These are phyloP conservation scores for Sinapis alba DNA, from an alignment of 441 rosid species.

Conservation along the genomic window DNA sequence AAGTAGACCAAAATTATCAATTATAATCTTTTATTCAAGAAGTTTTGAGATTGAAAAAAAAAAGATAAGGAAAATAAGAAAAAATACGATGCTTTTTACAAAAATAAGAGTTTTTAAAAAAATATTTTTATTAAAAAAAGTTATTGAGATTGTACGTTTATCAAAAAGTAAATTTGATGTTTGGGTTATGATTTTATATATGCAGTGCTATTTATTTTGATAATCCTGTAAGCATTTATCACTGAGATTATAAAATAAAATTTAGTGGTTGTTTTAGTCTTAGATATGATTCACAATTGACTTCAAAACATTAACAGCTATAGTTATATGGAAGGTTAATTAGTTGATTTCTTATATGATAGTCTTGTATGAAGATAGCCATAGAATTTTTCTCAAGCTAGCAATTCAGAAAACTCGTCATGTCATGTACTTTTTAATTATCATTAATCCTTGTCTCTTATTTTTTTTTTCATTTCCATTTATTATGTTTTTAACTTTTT, in stretches of 20 bases:
- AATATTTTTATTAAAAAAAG: too few relatives aligned
- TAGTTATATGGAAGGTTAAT: too few relatives aligned
- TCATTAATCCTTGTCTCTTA: too few relatives aligned
- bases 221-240: neutral
- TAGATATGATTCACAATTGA: neutral
- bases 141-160: neutral
- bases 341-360: too few relatives aligned
- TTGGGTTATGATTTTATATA: neutral
- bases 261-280: neutral
- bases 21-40: neutral
- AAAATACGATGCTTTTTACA: too few relatives aligned
- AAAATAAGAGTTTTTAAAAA: neutral
- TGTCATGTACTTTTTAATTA: too few relatives aligned
- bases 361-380: too few relatives aligned
- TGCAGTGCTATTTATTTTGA: neutral
- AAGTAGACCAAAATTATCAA: neutral
- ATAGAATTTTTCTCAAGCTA: too few relatives aligned
- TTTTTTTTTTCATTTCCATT: too few relatives aligned
- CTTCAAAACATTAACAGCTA: too few relatives aligned
- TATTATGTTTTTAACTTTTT: neutral
- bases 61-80: neutral
- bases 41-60: neutral
- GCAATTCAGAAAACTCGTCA: too few relatives aligned
- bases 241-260: neutral
- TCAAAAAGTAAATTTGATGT: neutral